These are phyloP conservation scores for Neonectria neomacrospora DNA, from an alignment of 2,329 filamentous ascomycete species.

Conservation along the genomic window DNA sequence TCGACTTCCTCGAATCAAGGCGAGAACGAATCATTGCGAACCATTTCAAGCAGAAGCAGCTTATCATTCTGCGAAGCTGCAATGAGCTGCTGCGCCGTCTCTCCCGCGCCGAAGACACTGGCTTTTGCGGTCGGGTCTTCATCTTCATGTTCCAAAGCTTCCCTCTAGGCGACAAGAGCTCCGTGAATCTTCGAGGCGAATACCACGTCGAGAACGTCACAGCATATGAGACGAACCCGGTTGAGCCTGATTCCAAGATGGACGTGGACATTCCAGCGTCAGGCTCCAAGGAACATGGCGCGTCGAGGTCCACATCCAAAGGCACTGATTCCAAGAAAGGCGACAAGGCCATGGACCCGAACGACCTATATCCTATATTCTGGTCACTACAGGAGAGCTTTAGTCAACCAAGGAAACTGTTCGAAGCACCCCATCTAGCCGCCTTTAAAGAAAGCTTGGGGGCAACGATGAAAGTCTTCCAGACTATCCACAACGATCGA, in stretches of 20 bases:
- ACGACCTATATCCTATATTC: conserved; percentile 87
- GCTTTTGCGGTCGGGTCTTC: conserved; percentile 96
- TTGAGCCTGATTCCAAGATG: conserved; percentile 59
- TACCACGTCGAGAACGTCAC: conserved; percentile 97
- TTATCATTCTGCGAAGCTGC: conserved; percentile 92
- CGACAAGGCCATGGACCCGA: conserved; percentile 70
- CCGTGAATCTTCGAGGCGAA: conserved; percentile 94
- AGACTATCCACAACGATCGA: conserved; percentile 61
- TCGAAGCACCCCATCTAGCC: conserved; percentile 76
- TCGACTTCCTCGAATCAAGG: conserved; percentile 94
- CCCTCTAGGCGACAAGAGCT: conserved; percentile 94
- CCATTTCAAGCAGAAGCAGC: conserved; percentile 83
- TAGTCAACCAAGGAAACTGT: conserved; percentile 87
- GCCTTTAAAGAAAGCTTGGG: conserved; percentile 84
- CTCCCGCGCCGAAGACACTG: conserved; percentile 95
- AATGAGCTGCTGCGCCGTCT: conserved; percentile 94
- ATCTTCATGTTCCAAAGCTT: conserved; percentile 99
- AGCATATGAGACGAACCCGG: conserved; percentile 69
- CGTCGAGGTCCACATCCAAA: conserved; percentile 50
- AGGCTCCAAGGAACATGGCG: conserved; percentile 48
- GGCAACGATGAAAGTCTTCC: conserved; percentile 68
- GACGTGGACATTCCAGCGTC: conserved; percentile 69
- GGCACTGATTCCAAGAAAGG: conserved; percentile 57
- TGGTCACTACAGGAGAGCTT: conserved; percentile 95
- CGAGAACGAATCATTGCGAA: conserved; percentile 86